A percentile compares a stretch with the other conserved stretches of the same genome.
Conservation (phyloP, 345 rosid species). For the Camelina hispida region DNA sequence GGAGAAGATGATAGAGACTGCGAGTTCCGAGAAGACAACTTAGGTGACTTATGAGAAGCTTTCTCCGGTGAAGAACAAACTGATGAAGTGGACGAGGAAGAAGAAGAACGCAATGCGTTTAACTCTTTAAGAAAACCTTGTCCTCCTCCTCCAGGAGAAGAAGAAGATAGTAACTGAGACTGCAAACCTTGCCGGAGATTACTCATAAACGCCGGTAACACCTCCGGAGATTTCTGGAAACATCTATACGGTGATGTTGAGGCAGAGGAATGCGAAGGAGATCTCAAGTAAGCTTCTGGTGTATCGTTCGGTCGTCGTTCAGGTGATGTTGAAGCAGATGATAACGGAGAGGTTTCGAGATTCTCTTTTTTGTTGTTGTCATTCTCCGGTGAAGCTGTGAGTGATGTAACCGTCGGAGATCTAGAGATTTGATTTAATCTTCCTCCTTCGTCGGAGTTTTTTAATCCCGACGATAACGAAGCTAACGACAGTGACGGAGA, state of each 20-base stretch:
- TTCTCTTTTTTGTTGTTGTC: slow-evolving; percentile 33
- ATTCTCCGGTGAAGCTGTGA: slow-evolving; percentile 58
- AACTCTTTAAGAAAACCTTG: slow-evolving; percentile 44
- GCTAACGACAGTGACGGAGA: slow-evolving; percentile 50
- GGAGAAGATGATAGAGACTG: slow-evolving; percentile 51
- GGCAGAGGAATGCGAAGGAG: slow-evolving; percentile 53
- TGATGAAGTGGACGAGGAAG: slow-evolving; percentile 46
- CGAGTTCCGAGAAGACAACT: slow-evolving; percentile 23
- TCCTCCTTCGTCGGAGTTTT: slow-evolving; percentile 41
- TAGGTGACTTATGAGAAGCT: slow-evolving; percentile 32
- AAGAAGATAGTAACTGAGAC: slow-evolving; percentile 47
- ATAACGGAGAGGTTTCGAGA: slow-evolving; percentile 40
- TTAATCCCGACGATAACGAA: slow-evolving; percentile 48
- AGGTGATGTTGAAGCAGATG: slow-evolving; percentile 54
- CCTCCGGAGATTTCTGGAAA: slow-evolving; percentile 39
- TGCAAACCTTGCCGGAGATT: slow-evolving; percentile 44
- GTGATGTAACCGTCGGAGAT: slow-evolving; percentile 52
- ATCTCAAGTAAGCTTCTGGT: slow-evolving; percentile 43
- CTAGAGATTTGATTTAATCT: slow-evolving; percentile 43
- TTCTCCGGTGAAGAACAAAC: slow-evolving; percentile 56
- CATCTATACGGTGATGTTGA: slow-evolving; percentile 49
- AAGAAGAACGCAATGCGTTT: slow-evolving; percentile 38
- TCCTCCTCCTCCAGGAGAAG: slow-evolving; percentile 44
- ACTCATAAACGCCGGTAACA: slow-evolving; percentile 40
- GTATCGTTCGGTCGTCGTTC: slow-evolving; percentile 45